These are phyloP conservation scores for Volvox carteri DNA, from an alignment of 163 green algal genomes.

Conservation along the genomic window DNA sequence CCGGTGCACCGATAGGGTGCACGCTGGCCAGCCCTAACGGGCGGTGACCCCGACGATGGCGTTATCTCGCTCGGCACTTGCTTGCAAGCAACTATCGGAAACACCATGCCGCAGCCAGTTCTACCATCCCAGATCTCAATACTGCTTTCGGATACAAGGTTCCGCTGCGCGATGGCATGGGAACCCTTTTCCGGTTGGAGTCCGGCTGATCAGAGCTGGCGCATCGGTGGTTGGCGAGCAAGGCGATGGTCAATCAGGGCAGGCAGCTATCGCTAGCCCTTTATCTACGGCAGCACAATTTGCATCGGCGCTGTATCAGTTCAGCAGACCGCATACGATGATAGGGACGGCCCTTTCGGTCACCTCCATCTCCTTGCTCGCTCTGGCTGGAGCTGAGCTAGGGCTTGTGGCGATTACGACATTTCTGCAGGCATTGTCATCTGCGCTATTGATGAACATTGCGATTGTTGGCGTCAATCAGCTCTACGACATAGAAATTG, in stretches of 20 bases:
- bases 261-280: neutral
- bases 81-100: neutral
- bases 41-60: constrained; percentile 15
- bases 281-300: neutral
- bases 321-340: constrained; percentile 95
- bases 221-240: constrained; percentile 23
- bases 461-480: constrained; percentile 98
- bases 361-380: constrained; percentile 87
- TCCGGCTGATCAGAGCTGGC: neutral
- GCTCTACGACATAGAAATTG: constrained; percentile 84
- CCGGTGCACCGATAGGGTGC: neutral
- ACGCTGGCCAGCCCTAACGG: neutral
- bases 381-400: constrained; percentile 63
- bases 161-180: neutral
- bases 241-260: neutral
- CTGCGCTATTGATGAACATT: constrained; percentile 94
- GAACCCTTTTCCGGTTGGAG: no score
- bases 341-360: constrained; percentile 90
- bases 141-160: neutral
- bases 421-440: constrained; percentile 77
- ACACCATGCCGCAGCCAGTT: neutral
- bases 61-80: constrained; percentile 21
- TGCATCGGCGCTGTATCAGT: constrained; percentile 71
- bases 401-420: constrained; percentile 11
- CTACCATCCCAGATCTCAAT: no score